Evolutionary conservation across 1,139 yeast species (phyloP).

Genomic region (Suhomyces chickasaworum): DNA sequence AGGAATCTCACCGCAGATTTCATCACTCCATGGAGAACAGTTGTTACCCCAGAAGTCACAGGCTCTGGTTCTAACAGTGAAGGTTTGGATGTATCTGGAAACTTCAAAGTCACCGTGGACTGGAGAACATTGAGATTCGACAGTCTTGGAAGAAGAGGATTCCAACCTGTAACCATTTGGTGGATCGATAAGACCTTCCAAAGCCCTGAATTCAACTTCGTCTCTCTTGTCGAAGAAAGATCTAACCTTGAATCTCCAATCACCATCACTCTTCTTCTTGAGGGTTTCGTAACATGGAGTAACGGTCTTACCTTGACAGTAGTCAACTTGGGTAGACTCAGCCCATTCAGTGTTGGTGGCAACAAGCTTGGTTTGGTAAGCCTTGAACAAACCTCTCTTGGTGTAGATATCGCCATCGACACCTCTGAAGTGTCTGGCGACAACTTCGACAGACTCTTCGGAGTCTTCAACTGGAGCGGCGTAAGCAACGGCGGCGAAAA

Average conservation of each 20-base stretch:
- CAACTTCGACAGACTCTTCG: not conserved
- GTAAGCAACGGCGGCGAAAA: slow-evolving; percentile 1
- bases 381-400: not conserved
- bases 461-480: slow-evolving; percentile 2
- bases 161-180: not conserved
- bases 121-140: not conserved
- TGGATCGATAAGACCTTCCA: not conserved
- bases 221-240: not conserved
- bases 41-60: not conserved
- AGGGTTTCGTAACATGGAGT: not conserved
- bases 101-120: not conserved
- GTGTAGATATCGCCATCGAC: not conserved
- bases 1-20: not conserved
- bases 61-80: not conserved
- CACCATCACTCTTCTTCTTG: not conserved
- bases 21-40: not conserved
- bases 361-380: not conserved
- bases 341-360: not conserved
- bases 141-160: not conserved
- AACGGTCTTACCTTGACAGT: not conserved
- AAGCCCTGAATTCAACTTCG: not conserved
- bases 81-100: slow-evolving; percentile 1
- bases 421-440: not conserved
- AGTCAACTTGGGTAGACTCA: not conserved
- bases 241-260: not conserved